Evolutionary conservation across 2,329 filamentous ascomycete species (phyloP), one percentile per base, ranked within the genome.

Genomic region (Exophiala sp.): DNA sequence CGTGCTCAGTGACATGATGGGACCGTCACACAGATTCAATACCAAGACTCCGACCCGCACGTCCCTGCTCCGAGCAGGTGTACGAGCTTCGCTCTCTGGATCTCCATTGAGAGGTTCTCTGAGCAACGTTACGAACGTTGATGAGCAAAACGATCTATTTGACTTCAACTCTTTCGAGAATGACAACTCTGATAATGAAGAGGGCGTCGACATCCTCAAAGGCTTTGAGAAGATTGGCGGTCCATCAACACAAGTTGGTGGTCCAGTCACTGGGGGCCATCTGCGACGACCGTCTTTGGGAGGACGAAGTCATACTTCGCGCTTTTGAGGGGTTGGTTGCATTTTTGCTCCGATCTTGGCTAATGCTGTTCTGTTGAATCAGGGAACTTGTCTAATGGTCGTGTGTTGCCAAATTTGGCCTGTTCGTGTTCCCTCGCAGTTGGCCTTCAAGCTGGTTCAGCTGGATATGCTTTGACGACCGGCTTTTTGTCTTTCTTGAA

Each of bases 1-100:
- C 48, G 71, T 77, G 18, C 74, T 83, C 29, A 46, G 44, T n/a
- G 71, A 66, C 3, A 68, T 72, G 46, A 68, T 71, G 46, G 63
- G 67, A 23, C 68, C 61, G 50, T 61, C 64, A 13, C 70, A 70
- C 46, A 68, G 55, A 35, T 51, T 65, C 23, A 63, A 64, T 37
- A 56, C 66, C 18, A 65, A 67, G 13, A 60, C 70, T n/a, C 56
- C 66, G 2, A 63, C 66, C 21, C 66, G 63, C 38, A 67, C 63
- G 19, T 53, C 65, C 1, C 65, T 66, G 16, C 47, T 60, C 13
- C 58, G 56, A 43, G 45, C 59, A 7, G 49, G 52, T n/a, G 43
- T 52, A 6, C 40, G 50, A 16, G 51, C 52, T 42, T 46, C 50
- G 50, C 54, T 16, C 14, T 47, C 39, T 38, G 55, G 51, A 13